These are phyloP conservation scores for Eutrema salsugineum DNA, from an alignment of 441 rosid species.

Conservation along the genomic window DNA sequence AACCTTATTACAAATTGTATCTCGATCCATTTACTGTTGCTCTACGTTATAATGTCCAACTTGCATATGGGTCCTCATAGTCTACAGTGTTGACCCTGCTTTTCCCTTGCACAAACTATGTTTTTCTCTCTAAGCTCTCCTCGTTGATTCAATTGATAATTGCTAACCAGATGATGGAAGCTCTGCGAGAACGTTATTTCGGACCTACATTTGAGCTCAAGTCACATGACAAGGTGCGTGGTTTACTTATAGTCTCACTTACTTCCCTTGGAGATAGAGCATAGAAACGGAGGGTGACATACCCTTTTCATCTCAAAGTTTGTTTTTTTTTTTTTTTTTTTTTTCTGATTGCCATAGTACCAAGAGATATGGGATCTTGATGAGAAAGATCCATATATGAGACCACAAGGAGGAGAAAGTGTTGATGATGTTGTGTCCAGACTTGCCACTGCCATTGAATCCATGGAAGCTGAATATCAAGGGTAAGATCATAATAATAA, in stretches of 20 bases:
- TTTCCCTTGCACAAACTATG: neutral
- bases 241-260: neutral
- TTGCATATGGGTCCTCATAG: no score
- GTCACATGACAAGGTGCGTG: slow-evolving; percentile 77
- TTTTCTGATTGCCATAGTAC: slow-evolving; percentile 42
- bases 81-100: no score
- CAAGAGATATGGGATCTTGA: slow-evolving; percentile 84
- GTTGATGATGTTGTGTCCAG: slow-evolving; percentile 77
- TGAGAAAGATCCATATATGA: slow-evolving; percentile 71
- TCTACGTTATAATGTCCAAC: neutral
- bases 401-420: slow-evolving; percentile 87
- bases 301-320: neutral
- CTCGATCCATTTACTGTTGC: neutral
- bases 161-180: slow-evolving; percentile 56
- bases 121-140: neutral
- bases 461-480: slow-evolving; percentile 64
- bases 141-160: neutral
- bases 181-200: slow-evolving; percentile 87
- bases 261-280: neutral
- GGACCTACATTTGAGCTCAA: slow-evolving; percentile 82
- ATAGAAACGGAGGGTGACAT: neutral
- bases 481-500: slow-evolving; percentile 39
- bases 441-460: slow-evolving; percentile 52
- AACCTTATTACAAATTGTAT: no score
- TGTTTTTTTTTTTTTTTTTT: slow-evolving; percentile 1